Evolutionary conservation across 2,329 filamentous ascomycete genomes (phyloP), one percentile per base, ranked within the genome.

Genomic region (Arthrobotrys entomopaga): DNA sequence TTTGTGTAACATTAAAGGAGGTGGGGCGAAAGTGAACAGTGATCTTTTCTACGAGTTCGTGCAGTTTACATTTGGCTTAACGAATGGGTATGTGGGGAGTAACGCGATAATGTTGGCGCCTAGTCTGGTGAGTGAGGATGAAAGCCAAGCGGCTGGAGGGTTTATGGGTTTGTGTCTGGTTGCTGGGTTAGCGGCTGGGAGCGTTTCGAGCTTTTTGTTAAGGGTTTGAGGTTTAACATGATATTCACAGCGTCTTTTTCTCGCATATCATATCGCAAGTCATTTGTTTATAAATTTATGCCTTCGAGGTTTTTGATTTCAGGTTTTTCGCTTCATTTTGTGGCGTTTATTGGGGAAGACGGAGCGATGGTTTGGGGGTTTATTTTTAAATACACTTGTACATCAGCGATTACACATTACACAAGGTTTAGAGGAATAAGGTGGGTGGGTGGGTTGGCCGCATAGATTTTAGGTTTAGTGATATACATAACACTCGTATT

Each of bases 101-200:
- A 90, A 87, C 77, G 92, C 91, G 81, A 98, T 99, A 93, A 96
- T 98, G 87, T 90, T 90, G 0, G 90, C 93, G 0, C 87, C 87
- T 0, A 88, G 91, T 77, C 94, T 89, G 87, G 93, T 98, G 0
- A 89, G 90, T 2, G 87, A 90, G 1, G 88, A 89, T 8, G 94
- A 99, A 83, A 86, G 91, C 38, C 93, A 97, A 83, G 93, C 92
- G 4, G 89, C 93, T 0, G 95, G 94, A 53, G 92, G 91, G 0
- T 98, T 98, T 81, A 98, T 99, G 95, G 90, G 91, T 3, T 50
- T 75, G 26, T 75, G 70, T 50, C 54, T 75, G 64, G 65, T 75
- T 48, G 59, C 70, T 29, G 70, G 70, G 15, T 64, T 75, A 43
- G 70, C 70, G 48, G 59, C 46, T 16, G 70, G 70, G n/a, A 67